Conservation (phyloP, 495 filamentous ascomycete species). For the Chaetomium tenue region DNA sequence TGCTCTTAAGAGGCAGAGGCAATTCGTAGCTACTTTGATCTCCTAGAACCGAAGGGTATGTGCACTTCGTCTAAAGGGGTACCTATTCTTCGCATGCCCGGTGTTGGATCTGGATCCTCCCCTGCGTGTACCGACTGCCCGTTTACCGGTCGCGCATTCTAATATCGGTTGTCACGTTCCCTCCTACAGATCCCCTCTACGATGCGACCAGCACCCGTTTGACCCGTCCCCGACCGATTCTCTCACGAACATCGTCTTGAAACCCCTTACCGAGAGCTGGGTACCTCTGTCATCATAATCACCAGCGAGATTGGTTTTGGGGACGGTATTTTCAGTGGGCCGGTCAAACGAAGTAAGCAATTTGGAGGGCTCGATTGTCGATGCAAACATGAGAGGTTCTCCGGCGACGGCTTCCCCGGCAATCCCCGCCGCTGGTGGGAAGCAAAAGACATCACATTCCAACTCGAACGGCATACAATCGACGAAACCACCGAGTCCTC, state of each 20-base stretch:
- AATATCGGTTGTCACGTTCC: constrained; percentile 9
- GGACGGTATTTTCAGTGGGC: constrained; percentile 45
- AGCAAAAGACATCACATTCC: constrained; percentile 44
- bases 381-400: constrained; percentile 50
- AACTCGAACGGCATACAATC: constrained; percentile 56
- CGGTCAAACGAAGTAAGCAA: constrained; percentile 36
- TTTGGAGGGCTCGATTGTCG: constrained; percentile 34
- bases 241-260: neutral
- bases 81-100: neutral
- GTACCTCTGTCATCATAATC: neutral
- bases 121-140: too few relatives aligned
- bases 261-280: neutral
- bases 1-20: neutral
- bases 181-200: constrained; percentile 15
- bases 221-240: constrained; percentile 17
- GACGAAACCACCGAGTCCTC: constrained; percentile 45
- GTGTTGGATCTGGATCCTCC: neutral
- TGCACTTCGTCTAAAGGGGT: neutral
- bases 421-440: constrained; percentile 39
- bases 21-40: neutral
- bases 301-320: constrained; percentile 23
- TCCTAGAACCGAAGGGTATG: constrained; percentile 1
- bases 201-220: constrained; percentile 19
- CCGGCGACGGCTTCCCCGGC: constrained; percentile 41
- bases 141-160: constrained; percentile 8